Evolutionary conservation across 202 grass and related monocot genomes (phyloP).

Genomic region (Panicum hallii): DNA sequence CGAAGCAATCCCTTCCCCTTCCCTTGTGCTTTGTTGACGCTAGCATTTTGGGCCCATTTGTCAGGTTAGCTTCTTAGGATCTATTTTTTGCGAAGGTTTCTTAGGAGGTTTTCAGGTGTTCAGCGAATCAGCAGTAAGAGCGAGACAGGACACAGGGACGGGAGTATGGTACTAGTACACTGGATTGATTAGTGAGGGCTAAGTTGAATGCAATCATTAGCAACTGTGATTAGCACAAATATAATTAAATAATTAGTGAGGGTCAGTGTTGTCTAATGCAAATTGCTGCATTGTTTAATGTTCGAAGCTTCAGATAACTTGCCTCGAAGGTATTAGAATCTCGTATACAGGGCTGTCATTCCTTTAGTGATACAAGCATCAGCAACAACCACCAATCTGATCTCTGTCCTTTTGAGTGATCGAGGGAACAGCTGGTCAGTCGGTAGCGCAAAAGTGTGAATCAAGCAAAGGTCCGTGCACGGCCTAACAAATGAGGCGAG

Average conservation of each 20-base stretch:
- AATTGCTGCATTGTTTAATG: conserved; percentile 2
- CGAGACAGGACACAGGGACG: not conserved
- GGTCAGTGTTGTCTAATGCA: not conserved
- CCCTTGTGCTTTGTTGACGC: not conserved
- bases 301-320: not conserved
- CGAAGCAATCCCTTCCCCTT: conserved; percentile 10
- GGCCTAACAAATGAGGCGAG: conserved; percentile 34
- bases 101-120: not conserved
- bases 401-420: not conserved
- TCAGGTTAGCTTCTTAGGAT: not conserved
- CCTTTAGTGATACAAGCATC: not conserved
- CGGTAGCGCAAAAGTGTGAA: conserved; percentile 24
- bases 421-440: conserved; percentile 10
- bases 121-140: not conserved
- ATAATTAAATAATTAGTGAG: not conserved
- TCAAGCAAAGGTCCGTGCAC: conserved; percentile 38
- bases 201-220: not conserved
- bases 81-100: no score
- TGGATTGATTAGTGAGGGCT: not conserved
- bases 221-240: not conserved
- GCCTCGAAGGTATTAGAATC: not conserved
- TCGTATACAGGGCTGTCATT: not conserved
- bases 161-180: no score
- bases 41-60: not conserved
- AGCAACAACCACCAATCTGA: no score